These are phyloP conservation scores for Trapa bicornis DNA, from an alignment of 345 rosid genomes.

Conservation along the genomic window DNA sequence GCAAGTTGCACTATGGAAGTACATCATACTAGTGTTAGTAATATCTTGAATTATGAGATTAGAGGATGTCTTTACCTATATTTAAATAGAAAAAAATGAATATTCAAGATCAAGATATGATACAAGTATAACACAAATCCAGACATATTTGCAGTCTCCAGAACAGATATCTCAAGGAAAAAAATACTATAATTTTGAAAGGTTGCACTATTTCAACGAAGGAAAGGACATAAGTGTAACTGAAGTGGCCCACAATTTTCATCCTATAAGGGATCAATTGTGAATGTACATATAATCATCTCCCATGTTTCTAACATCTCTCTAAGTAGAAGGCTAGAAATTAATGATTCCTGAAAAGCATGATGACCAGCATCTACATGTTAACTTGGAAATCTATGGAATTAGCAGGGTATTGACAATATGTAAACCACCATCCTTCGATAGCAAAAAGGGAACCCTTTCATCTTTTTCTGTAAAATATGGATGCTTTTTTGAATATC, in stretches of 20 bases:
- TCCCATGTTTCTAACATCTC: not conserved
- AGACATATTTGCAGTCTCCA: not conserved
- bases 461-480: not conserved
- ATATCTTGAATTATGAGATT: not conserved
- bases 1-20: not conserved
- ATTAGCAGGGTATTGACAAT: not conserved
- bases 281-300: not conserved
- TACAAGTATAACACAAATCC: not conserved
- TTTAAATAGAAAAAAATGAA: not conserved
- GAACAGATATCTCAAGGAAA: not conserved
- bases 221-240: not conserved
- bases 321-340: not conserved
- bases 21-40: not conserved
- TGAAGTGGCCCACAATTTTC: not conserved
- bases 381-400: not conserved
- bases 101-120: no score
- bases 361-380: not conserved
- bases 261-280: not conserved
- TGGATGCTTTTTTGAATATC: not conserved
- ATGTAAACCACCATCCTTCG: not conserved
- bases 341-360: not conserved
- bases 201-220: not conserved
- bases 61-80: not conserved
- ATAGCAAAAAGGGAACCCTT: not conserved
- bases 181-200: not conserved